Conservation (phyloP, 2,329 filamentous ascomycete genomes). For the Claviceps arundinis region DNA sequence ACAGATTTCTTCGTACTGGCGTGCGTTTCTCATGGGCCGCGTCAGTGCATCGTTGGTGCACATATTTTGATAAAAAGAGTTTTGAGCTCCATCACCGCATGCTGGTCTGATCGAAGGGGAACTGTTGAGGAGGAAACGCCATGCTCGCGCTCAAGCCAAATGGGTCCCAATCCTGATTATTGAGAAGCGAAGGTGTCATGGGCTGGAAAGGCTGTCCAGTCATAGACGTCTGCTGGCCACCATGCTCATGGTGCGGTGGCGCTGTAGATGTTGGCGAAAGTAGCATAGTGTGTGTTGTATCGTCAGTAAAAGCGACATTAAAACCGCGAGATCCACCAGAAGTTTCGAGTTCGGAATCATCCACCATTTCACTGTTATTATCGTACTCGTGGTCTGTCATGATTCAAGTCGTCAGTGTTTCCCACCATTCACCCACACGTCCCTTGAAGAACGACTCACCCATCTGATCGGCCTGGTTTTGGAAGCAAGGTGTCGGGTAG, state of each 20-base stretch:
- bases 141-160: constrained; percentile 90
- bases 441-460: constrained; percentile 53
- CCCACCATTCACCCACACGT: constrained; percentile 32
- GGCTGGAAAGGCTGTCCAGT: constrained; percentile 40
- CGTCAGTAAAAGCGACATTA: constrained; percentile 37
- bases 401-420: constrained; percentile 47
- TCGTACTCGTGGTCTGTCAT: constrained; percentile 90
- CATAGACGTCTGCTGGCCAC: constrained; percentile 18
- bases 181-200: constrained; percentile 50
- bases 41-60: not conserved
- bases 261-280: constrained; percentile 27
- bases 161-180: constrained; percentile 86
- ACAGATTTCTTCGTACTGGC: not conserved
- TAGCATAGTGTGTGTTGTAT: constrained; percentile 28
- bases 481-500: constrained; percentile 72
- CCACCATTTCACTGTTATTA: constrained; percentile 75
- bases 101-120: constrained; percentile 55
- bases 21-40: not conserved
- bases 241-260: constrained; percentile 24
- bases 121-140: constrained; percentile 80
- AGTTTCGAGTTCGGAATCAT: constrained; percentile 63
- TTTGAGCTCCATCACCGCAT: constrained; percentile 23
- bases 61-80: not conserved
- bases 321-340: constrained; percentile 54
- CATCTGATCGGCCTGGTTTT: constrained; percentile 89